phyloP scores from a whole-genome alignment of 2,329 filamentous ascomycete species.

The Pezicula carpinea region DNA sequence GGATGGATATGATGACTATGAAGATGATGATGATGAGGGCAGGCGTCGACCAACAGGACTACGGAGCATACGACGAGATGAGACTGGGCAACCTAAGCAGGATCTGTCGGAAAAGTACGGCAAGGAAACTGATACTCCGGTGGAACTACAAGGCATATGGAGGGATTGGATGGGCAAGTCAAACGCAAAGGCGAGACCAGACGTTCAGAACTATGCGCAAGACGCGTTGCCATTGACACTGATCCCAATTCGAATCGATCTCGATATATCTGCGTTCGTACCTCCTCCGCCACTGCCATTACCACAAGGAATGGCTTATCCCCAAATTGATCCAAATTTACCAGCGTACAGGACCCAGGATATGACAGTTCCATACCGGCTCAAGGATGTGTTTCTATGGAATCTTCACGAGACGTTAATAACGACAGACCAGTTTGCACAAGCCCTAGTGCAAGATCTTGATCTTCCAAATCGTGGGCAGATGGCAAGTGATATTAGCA shows the following conservation, averaged over 20 bases:
- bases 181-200: conserved; percentile 43
- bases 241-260: conserved; percentile 92
- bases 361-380: conserved; percentile 73
- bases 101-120: conserved; percentile 72
- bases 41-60: conserved; percentile 71
- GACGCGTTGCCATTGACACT: conserved; percentile 81
- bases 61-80: conserved; percentile 76
- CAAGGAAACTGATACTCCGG: conserved; percentile 74
- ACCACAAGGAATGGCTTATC: conserved; percentile 52
- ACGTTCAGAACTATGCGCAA: conserved; percentile 58
- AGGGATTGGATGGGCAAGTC: conserved; percentile 91
- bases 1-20: conserved; percentile 84
- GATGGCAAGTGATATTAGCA: conserved; percentile 78
- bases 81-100: conserved; percentile 57
- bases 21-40: conserved; percentile 69
- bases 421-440: conserved; percentile 95
- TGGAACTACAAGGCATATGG: conserved; percentile 86
- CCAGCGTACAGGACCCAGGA: conserved; percentile 79
- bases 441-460: conserved; percentile 82
- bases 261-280: conserved; percentile 78
- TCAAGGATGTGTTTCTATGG: conserved; percentile 97
- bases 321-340: conserved; percentile 63
- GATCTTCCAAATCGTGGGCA: conserved; percentile 74
- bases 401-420: conserved; percentile 92
- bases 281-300: conserved; percentile 61